A percentile compares a stretch with the other conserved stretches of the same genome.
Evolutionary conservation across 148 eudicot genomes (phyloP).

Genomic region (Spergularia marina): DNA sequence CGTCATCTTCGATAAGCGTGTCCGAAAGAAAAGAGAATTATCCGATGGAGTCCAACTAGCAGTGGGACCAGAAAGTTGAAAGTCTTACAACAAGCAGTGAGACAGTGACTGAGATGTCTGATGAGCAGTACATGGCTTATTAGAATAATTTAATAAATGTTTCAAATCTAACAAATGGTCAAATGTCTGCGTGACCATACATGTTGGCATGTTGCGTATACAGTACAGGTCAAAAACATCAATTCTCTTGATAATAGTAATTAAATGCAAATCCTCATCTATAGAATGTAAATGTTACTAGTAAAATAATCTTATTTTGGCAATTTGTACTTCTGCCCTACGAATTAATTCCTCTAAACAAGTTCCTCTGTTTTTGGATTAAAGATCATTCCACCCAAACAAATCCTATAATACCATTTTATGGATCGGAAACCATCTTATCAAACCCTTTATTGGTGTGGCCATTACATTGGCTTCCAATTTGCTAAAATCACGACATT

Average conservation of each 20-base stretch:
- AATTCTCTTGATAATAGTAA: background rate
- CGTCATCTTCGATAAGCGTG: no score
- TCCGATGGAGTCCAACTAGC: no score
- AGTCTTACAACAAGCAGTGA: no score
- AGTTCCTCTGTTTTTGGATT: slow-evolving; percentile 14
- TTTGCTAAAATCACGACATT: no score
- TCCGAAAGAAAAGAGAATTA: no score
- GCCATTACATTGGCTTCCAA: no score
- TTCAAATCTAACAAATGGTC: slow-evolving; percentile 15
- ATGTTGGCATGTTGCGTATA: background rate
- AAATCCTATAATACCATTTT: background rate
- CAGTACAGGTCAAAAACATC: slow-evolving; percentile 2
- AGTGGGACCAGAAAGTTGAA: background rate
- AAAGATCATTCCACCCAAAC: background rate
- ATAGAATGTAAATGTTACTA: background rate
- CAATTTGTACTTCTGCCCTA: background rate
- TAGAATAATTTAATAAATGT: background rate
- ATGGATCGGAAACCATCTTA: background rate
- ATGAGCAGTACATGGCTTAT: no score
- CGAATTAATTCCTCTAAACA: slow-evolving; percentile 3
- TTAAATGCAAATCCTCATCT: background rate
- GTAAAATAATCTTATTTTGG: no score
- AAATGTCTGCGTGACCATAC: slow-evolving; percentile 10
- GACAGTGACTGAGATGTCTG: no score
- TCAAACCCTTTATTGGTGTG: no score